phyloP scores from a whole-genome alignment of 306 rosid genomes.

The Crataegus laevigata region DNA sequence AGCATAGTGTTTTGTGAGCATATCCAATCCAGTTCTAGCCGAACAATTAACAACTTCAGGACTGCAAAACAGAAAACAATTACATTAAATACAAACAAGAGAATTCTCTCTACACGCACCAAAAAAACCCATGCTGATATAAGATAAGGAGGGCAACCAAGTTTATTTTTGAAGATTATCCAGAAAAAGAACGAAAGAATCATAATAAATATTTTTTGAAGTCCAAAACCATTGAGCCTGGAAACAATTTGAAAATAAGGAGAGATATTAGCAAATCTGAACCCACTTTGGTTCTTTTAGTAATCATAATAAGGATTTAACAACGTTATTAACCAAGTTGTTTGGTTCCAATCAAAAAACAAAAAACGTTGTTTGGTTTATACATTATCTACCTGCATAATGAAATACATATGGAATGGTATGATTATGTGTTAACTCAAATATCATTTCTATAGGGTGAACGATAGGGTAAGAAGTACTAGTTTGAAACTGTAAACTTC shows the following conservation, averaged over 20 bases:
- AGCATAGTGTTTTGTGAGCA: conserved; percentile 79
- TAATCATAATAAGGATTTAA: background rate
- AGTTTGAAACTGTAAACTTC: background rate
- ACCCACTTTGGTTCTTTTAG: background rate
- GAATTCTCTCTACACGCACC: background rate
- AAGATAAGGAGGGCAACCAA: background rate
- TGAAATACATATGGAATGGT: background rate
- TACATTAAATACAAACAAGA: conserved; percentile 4
- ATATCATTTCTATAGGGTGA: background rate
- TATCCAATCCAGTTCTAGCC: conserved; percentile 96
- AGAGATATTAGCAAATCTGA: background rate
- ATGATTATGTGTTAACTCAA: background rate
- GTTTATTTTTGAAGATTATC: background rate
- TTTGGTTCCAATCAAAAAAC: background rate
- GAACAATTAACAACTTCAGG: conserved; percentile 95
- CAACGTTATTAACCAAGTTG: background rate
- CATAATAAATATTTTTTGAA: background rate
- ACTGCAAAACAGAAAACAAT: conserved; percentile 50
- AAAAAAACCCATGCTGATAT: background rate
- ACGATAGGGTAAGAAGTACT: background rate
- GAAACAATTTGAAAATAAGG: background rate
- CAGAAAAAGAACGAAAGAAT: background rate
- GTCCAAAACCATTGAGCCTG: background rate
- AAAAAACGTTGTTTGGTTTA: background rate
- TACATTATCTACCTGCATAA: background rate